Conservation (phyloP, 129 eudicot species). For the Oenanthe sinensis region DNA sequence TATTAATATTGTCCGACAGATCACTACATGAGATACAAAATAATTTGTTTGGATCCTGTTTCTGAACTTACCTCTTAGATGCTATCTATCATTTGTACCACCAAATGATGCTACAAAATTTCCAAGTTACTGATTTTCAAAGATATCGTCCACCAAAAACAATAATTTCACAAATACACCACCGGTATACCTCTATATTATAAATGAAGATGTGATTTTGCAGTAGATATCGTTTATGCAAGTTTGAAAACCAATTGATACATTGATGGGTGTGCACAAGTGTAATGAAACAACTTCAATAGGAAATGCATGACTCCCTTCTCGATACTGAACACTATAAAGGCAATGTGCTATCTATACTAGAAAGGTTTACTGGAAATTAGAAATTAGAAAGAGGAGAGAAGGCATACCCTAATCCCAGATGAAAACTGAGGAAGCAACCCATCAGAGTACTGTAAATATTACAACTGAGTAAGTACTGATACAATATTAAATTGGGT, state of each 20-base stretch:
- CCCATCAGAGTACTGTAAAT: constrained; percentile 53
- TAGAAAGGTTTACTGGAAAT: background rate
- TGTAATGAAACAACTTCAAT: background rate
- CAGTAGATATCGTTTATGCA: background rate
- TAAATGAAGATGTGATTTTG: background rate
- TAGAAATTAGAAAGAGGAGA: constrained; percentile 3
- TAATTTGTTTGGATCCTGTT: background rate
- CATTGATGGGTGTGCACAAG: background rate
- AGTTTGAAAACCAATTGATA: background rate
- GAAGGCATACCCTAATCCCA: constrained; percentile 62
- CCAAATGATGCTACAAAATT: background rate
- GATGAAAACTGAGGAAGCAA: constrained; percentile 65
- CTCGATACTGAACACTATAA: background rate
- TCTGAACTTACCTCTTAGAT: background rate
- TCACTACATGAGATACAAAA: background rate
- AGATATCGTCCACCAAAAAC: background rate
- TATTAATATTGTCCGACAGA: background rate
- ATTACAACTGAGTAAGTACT: constrained; percentile 13
- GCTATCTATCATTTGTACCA: background rate
- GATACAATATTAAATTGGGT: constrained; percentile 1
- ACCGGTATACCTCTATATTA: background rate
- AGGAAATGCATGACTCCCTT: background rate
- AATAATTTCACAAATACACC: background rate
- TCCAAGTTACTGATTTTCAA: background rate
- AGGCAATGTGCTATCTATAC: background rate